These are phyloP conservation scores for Abelmoschus esculentus DNA, from an alignment of 345 rosid genomes.

Conservation along the genomic window DNA sequence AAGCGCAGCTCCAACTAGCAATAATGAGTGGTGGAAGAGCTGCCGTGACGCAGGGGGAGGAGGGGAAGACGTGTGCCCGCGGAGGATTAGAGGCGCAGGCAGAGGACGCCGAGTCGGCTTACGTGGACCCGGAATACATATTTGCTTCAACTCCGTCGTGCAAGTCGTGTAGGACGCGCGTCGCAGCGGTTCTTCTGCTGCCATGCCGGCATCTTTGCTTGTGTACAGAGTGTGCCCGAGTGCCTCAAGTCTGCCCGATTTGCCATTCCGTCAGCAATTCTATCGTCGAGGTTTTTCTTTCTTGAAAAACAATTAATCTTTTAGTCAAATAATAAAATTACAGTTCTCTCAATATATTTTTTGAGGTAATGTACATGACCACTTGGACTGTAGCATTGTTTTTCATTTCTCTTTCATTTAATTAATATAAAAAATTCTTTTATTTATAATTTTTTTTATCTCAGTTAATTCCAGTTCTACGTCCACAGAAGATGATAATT, in stretches of 20 bases:
- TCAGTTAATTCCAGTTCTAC: no score
- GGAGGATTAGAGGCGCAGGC: constrained; percentile 34
- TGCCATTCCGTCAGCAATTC: constrained; percentile 55
- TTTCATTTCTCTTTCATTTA: background rate
- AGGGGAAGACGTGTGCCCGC: constrained; percentile 15
- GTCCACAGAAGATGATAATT: no score
- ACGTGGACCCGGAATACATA: constrained; percentile 63
- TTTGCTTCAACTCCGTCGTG: constrained; percentile 42
- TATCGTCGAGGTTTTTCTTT: constrained; percentile 70
- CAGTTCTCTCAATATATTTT: constrained; percentile 3
- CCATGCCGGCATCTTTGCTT: constrained; percentile 87
- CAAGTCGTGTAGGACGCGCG: constrained; percentile 42
- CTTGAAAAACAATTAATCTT: constrained; percentile 12
- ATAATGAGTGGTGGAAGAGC: constrained; percentile 27
- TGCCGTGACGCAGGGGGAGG: constrained; percentile 25
- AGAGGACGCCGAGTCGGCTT: constrained; percentile 88
- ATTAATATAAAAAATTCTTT: constrained; percentile 41
- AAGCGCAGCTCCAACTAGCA: constrained; percentile 70
- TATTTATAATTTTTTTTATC: constrained; percentile 19
- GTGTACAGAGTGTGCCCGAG: constrained; percentile 59
- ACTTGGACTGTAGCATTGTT: constrained; percentile 29
- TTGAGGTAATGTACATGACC: constrained; percentile 43
- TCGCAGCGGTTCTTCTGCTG: constrained; percentile 64
- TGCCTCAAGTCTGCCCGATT: constrained; percentile 63
- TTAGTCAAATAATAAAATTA: constrained; percentile 8